These are phyloP conservation scores for Cryptococcus sp. DNA, from an alignment of 1,284 basidiomycete genomes.

Conservation along the genomic window DNA sequence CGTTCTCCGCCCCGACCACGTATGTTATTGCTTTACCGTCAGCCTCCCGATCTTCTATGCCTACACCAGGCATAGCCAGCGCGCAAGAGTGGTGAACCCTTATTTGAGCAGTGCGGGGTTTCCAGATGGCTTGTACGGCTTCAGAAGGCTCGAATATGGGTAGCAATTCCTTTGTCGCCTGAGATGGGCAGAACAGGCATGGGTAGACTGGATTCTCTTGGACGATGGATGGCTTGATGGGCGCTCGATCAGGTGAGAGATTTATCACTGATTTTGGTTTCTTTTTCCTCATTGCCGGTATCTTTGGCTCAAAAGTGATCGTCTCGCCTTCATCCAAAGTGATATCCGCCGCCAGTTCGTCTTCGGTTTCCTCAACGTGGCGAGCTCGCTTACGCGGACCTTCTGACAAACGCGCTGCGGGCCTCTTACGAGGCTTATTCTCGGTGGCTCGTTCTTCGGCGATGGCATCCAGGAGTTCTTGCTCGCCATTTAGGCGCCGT, in stretches of 20 bases:
- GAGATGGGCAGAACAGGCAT: constrained; percentile 78
- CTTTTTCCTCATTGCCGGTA: constrained; percentile 13
- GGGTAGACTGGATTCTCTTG: constrained; percentile 56
- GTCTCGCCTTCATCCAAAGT: neutral
- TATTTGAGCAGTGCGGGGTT: constrained; percentile 52
- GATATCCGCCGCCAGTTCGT: neutral
- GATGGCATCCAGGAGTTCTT: constrained; percentile 46
- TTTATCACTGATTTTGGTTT: constrained; percentile 18
- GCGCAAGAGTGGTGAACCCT: constrained; percentile 67
- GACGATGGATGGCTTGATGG: constrained; percentile 20
- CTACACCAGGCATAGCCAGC: constrained; percentile 77
- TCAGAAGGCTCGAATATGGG: constrained; percentile 55
- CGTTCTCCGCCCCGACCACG: constrained; percentile 77
- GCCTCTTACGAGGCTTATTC: constrained; percentile 12
- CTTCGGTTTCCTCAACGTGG: neutral
- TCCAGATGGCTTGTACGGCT: constrained; percentile 24
- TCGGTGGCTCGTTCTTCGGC: constrained; percentile 23
- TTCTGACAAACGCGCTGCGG: neutral
- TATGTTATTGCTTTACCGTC: constrained; percentile 48
- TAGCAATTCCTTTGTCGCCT: constrained; percentile 61
- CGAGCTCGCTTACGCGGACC: constrained; percentile 11
- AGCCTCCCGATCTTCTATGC: constrained; percentile 65
- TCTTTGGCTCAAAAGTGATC: neutral
- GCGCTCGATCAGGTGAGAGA: constrained; percentile 10
- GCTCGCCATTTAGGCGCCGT: constrained; percentile 41